Base-by-base conservation (phyloP, 2,329 filamentous ascomycete species). In the Penicillium concentricum region DNA sequence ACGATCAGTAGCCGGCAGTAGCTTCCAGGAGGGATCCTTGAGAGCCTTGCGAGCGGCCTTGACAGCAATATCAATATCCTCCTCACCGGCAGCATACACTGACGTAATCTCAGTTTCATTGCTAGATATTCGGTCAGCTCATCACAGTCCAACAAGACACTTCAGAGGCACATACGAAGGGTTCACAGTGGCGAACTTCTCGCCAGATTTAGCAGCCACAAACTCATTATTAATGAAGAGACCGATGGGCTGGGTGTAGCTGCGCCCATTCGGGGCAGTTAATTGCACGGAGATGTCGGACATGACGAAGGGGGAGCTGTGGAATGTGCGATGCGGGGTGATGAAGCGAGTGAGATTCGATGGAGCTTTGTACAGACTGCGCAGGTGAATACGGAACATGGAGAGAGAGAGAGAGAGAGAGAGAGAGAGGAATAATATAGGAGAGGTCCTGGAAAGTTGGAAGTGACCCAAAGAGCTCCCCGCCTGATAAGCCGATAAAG, bases 151-250 rank as follows among this genome's bases (percentile, higher is more conserved):
- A 3, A 6, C 13, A 16, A 22, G 6, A 28, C 26, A 5, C 2
- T 7, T n/a, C 18, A 3, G 16, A 15, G 13, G 24, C 43, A 69
- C 74, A 56, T 67, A 76, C 74, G 83, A 83, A 44, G 89, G 89
- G 69, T 91, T 91, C 67, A 91, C 83, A 18, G 84, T 82, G 15
- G 81, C 78, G 52, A 92, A 81, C 64, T 82, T 89, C 69, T 86
- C 80, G 43, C 83, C 86, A 15, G 82, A 82, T 71, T 82, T 85
- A 54, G 86, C 84, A 67, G 84, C 80, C 51, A 91, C 86, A 72
- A 90, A 92, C 71, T 91, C 87, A 62, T 92, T 91, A 78, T 90
- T 89, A 77, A 92, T 91, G 75, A 92, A 92, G 9, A 93, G 81
- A n/a, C 90, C 90, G 43, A 84, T 80, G 2, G 89, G 89, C 77